These are phyloP conservation scores for Penicillium herquei DNA, from an alignment of 495 filamentous ascomycete species.

Conservation along the genomic window DNA sequence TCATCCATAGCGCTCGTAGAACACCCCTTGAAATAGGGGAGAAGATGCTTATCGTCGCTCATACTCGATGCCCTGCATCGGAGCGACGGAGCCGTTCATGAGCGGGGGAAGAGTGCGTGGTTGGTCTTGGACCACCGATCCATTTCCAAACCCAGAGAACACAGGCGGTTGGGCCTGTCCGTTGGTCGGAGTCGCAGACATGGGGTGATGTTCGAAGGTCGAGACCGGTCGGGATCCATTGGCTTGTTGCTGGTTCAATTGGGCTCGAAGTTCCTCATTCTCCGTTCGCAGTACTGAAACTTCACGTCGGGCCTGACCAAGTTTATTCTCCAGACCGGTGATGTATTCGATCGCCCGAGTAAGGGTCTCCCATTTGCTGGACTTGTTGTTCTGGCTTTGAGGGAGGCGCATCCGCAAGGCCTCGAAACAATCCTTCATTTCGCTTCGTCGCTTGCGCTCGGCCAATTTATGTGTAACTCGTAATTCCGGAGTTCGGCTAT, in stretches of 20 bases:
- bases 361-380: constrained; percentile 99
- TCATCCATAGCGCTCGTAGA: constrained; percentile 12
- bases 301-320: constrained; percentile 31
- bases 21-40: neutral
- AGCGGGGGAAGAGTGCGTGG: constrained; percentile 53
- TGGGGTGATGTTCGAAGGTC: constrained; percentile 41
- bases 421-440: constrained; percentile 98
- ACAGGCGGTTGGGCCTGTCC: constrained; percentile 34
- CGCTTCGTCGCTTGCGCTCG: constrained; percentile 90
- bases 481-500: constrained; percentile 93
- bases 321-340: constrained; percentile 33
- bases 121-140: constrained; percentile 39
- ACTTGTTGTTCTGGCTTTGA: constrained; percentile 84
- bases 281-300: constrained; percentile 57
- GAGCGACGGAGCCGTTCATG: constrained; percentile 48
- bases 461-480: constrained; percentile 93
- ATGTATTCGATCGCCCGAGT: constrained; percentile 56
- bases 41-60: constrained; percentile 39
- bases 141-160: constrained; percentile 35
- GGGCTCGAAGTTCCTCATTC: constrained; percentile 42
- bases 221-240: constrained; percentile 40
- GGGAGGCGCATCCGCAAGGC: constrained; percentile 78
- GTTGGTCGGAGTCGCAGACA: constrained; percentile 37
- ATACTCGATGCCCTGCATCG: constrained; percentile 60
- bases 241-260: constrained; percentile 52